A percentile compares a stretch with the other conserved stretches of the same genome.
Evolutionary conservation across 345 rosid species (phyloP).

Genomic region (Murraya koenigii): DNA sequence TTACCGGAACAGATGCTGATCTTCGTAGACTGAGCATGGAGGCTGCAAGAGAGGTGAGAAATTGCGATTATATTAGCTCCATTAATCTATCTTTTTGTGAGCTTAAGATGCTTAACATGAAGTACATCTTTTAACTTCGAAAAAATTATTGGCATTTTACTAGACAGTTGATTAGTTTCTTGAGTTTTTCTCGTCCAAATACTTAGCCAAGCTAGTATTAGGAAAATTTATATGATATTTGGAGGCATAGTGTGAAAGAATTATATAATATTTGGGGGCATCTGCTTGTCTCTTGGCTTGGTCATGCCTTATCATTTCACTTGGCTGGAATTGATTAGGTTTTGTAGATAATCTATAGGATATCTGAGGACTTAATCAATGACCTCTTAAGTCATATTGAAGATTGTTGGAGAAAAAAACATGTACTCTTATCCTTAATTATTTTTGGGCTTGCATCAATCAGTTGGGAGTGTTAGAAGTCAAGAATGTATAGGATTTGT

Average conservation of each 20-base stretch:
- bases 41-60: conserved; percentile 91
- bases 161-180: not conserved
- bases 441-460: not conserved
- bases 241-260: not conserved
- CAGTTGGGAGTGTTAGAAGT: too few relatives aligned
- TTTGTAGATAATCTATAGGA: not conserved
- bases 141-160: not conserved
- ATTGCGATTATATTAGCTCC: not conserved
- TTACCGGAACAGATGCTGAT: conserved; percentile 99
- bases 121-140: not conserved
- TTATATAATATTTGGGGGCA: too few relatives aligned
- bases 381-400: not conserved
- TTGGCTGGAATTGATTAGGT: not conserved
- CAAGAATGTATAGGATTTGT: too few relatives aligned
- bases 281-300: not conserved
- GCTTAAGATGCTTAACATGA: not conserved
- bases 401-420: not conserved
- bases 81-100: not conserved
- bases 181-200: not conserved
- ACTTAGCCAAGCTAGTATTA: not conserved
- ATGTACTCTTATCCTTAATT: not conserved
- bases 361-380: not conserved
- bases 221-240: not conserved
- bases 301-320: not conserved
- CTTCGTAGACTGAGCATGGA: conserved; percentile 99